Evolutionary conservation across 148 eudicot species (phyloP), one percentile per base, ranked within the genome.

Genomic region (Diospyros lotus): DNA sequence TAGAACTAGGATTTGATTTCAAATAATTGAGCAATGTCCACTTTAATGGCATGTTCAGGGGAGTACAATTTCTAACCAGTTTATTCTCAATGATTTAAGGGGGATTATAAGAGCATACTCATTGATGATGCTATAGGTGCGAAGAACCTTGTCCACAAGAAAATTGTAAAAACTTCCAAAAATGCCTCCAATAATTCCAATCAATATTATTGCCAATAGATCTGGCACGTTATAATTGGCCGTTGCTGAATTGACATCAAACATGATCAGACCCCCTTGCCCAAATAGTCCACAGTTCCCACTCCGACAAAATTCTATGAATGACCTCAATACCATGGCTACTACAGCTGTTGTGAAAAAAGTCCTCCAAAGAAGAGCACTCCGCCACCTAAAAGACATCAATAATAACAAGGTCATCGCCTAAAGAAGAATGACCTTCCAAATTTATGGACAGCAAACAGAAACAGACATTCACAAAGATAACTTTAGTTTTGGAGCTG

Each of bases 301-400:
- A 78, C 76, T 75, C 41, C 84, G 80, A 80, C 97, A 92, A 77
- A 84, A 77, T 18, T 42, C 80, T 41, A 90, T 83, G 28, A 87
- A 64, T 68, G 86, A 58, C 79, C 92, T 90, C 68, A 92, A 67
- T 0, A 86, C 85, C 71, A 92, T 80, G 66, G 94, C 91, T 9
- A 92, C 97, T 1, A 88, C 88, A 7, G 97, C 94, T 17, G 94
- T 92, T 3, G 97, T 92, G 75, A 92, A 92, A 76, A 92, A 92
- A 11, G 97, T 80, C 76, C 97, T 90, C 97, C 97, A 92, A 13
- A 92, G 86, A 76, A 92, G 88, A 74, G 97, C 94, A 78, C 91
- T 92, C 72, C 97, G 82, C 97, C 94, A 92, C 97, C 97, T 90
- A 69, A 54, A 77, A 74, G 12, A 80, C 17, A 41, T 28, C 17